Evolutionary conservation across 805 yeast species (phyloP).

Genomic region (Candida loeiensis): DNA sequence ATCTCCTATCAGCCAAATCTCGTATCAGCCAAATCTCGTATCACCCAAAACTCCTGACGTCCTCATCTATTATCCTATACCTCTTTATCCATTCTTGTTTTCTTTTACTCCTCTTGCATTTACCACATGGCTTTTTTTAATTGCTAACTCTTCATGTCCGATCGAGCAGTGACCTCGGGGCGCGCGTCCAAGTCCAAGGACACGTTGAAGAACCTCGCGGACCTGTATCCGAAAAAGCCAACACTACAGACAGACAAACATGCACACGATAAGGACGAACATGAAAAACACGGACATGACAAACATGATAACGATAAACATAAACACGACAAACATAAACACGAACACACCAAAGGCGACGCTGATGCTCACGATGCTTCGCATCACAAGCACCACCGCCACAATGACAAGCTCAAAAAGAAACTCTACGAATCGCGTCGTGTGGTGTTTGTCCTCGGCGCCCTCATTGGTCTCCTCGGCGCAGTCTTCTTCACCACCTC

Average conservation of each 20-base stretch:
- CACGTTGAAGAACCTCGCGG: not conserved
- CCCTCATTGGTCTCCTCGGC: slow-evolving; percentile 60
- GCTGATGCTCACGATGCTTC: too few relatives aligned
- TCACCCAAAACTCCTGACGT: too few relatives aligned
- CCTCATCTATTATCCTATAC: not conserved
- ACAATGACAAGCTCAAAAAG: slow-evolving; percentile 15
- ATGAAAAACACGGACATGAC: not conserved
- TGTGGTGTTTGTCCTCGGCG: slow-evolving; percentile 64
- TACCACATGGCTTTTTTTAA: not conserved
- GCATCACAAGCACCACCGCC: too few relatives aligned
- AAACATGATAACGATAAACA: not conserved
- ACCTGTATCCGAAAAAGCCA: not conserved
- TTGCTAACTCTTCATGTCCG: not conserved
- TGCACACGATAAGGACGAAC: not conserved
- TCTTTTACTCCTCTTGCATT: not conserved
- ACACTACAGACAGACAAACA: not conserved
- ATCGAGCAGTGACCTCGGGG: not conserved
- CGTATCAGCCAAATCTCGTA: too few relatives aligned
- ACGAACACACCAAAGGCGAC: too few relatives aligned
- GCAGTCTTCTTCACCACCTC: slow-evolving; percentile 56
- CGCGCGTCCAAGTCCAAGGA: not conserved
- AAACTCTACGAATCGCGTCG: slow-evolving; percentile 49
- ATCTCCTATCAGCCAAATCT: too few relatives aligned
- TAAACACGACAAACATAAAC: not conserved
- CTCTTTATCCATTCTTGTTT: not conserved